A percentile compares a stretch with the other conserved stretches of the same genome.
These are phyloP conservation scores for Candida sanyaensis DNA, from an alignment of 1,139 yeast genomes.

Conservation along the genomic window DNA sequence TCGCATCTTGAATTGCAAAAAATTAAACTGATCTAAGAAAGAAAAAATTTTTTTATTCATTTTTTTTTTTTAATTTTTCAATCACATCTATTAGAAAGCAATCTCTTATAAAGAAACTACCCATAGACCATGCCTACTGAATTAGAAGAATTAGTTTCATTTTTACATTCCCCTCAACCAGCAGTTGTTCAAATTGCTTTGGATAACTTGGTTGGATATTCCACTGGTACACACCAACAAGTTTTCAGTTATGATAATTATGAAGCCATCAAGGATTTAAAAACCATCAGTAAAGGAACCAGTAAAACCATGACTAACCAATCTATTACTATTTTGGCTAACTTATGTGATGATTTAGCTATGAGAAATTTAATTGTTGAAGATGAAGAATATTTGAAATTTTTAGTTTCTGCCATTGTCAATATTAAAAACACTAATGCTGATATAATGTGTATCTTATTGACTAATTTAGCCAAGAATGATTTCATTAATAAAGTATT, in stretches of 20 bases:
- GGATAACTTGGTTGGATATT: constrained; percentile 80
- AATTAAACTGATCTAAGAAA: not conserved
- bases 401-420: constrained; percentile 54
- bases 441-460: constrained; percentile 79
- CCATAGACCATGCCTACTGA: constrained; percentile 52
- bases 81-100: not conserved
- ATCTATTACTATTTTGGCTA: constrained; percentile 78
- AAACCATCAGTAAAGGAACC: constrained; percentile 48
- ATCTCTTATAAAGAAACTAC: no score
- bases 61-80: not conserved
- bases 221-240: constrained; percentile 65
- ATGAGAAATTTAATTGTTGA: constrained; percentile 65
- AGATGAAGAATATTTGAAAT: constrained; percentile 61
- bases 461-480: constrained; percentile 82
- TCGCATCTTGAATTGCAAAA: constrained; percentile 2
- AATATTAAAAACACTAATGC: constrained; percentile 65
- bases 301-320: constrained; percentile 62
- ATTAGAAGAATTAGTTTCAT: constrained; percentile 71
- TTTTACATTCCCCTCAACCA: constrained; percentile 81
- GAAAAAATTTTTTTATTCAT: not conserved
- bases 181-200: constrained; percentile 85
- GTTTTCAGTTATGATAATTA: constrained; percentile 72
- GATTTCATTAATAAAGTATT: constrained; percentile 62
- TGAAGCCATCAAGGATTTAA: constrained; percentile 75
- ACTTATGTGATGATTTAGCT: constrained; percentile 72